Conservation (phyloP, 108 stramenopile species). For the Skeletonema grethae region DNA sequence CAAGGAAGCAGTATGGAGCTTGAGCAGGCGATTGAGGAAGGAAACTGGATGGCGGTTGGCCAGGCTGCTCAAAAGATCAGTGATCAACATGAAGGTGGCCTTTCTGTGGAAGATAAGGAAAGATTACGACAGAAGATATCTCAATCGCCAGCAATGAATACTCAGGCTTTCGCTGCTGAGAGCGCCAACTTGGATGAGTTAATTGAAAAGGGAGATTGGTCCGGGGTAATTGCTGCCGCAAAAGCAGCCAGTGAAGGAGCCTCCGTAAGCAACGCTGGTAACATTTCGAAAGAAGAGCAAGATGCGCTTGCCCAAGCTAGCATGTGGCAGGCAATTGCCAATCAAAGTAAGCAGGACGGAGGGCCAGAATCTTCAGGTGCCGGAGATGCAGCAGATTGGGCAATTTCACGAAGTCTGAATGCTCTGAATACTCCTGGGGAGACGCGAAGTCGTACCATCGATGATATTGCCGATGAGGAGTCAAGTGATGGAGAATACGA, state of each 20-base stretch:
- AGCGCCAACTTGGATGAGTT: conserved; percentile 70
- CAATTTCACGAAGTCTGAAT: conserved; percentile 74
- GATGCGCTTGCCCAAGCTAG: conserved; percentile 83
- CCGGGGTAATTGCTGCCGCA: conserved; percentile 77
- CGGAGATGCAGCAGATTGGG: conserved; percentile 87
- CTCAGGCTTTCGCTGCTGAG: conserved; percentile 29
- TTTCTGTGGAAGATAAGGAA: conserved; percentile 42
- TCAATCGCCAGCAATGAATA: conserved; percentile 26
- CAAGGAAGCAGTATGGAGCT: conserved; percentile 47
- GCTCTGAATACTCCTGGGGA: conserved; percentile 42
- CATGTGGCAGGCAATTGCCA: conserved; percentile 84
- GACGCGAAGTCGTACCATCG: conserved; percentile 25
- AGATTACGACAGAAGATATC: conserved; percentile 37
- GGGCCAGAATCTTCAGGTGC: conserved; percentile 57
- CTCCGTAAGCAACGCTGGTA: conserved; percentile 16
- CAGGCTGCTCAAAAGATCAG: conserved; percentile 69
- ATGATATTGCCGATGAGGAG: conserved; percentile 49
- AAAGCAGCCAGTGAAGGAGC: conserved; percentile 46
- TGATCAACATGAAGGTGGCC: conserved; percentile 33
- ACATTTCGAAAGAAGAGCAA: conserved; percentile 68
- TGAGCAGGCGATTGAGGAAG: conserved; percentile 76
- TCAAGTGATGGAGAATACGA: conserved; percentile 45
- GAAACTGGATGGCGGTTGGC: conserved; percentile 90
- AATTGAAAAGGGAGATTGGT: conserved; percentile 87
- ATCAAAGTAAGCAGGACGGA: conserved; percentile 77